Conservation (phyloP, 805 yeast species). For the Pichia paraexigua region DNA sequence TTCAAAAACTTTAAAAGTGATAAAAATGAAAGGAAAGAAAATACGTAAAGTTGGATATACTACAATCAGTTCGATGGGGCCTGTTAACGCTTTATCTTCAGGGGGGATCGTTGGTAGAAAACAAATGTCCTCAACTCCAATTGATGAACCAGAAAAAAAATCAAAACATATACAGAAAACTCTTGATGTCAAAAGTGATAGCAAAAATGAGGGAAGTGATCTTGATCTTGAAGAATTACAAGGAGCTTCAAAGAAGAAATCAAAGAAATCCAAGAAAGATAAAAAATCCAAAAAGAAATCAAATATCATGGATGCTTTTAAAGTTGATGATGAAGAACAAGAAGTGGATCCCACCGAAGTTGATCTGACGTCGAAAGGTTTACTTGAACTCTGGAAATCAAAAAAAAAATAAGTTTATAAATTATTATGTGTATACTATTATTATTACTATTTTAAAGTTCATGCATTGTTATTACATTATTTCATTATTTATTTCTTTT, state of each 20-base stretch:
- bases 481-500: slow-evolving; percentile 1
- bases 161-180: not conserved
- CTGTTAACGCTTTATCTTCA: not conserved
- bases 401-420: slow-evolving; percentile 3
- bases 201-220: not conserved
- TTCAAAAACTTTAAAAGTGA: slow-evolving; percentile 16
- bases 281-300: slow-evolving; percentile 4
- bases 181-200: not conserved
- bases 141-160: not conserved
- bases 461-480: not conserved
- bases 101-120: not conserved
- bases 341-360: slow-evolving; percentile 1
- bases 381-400: slow-evolving; percentile 12
- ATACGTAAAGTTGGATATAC: slow-evolving; percentile 25
- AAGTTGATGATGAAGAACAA: not conserved
- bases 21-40: slow-evolving; percentile 12
- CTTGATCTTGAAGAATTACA: slow-evolving; percentile 3
- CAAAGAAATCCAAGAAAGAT: not conserved
- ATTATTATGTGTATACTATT: not conserved
- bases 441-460: not conserved
- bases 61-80: slow-evolving; percentile 12
- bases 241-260: not conserved
- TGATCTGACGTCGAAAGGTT: slow-evolving; percentile 6
- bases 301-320: slow-evolving; percentile 4
- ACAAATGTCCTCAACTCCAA: not conserved